Evolutionary conservation across 139 green algal species (phyloP), one percentile per base, ranked within the genome.

Genomic region (Haematococcus lacustris): DNA sequence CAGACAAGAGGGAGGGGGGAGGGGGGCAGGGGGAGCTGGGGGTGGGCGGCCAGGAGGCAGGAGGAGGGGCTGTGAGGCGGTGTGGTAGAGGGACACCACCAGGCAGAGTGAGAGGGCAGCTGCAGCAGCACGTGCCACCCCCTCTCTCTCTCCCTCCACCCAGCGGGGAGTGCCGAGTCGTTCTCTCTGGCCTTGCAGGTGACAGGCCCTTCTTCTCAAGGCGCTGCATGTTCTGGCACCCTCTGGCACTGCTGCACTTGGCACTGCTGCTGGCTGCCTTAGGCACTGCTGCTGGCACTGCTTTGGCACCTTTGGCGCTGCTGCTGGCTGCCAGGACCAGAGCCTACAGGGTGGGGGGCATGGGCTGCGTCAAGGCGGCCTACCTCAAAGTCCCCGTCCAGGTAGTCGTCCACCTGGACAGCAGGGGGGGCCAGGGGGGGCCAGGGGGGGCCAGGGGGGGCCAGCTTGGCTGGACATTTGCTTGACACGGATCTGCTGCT

Each of bases 401-500:
- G 38, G 63, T 87, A 87, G 0, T 72, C 72, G 40, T 87, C 81
- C 23, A 87, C 69, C 69, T 74, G 51, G 4, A 39, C 57, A 65
- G 17, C 25, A 13, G 5, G 9, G 25, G 57, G 13, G 25, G 57
- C 57, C 9, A 38, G 57, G 13, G 30, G 30, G 57, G 9, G 57
- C 25, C 23, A 30, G 5, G 25, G 25, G 57, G 13, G 25, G 57
- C 57, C 23, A 21, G 23, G 25, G 17, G 28, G 5, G 26, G 23
- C 5, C 57, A 32, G 28, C 25, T 65, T 5, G 30, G 17, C 57
- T 21, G 9, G 13, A 65, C 25, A 32, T 65, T n/a, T n/a, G n/a
- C n/a, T n/a, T n/a, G n/a, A n/a, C n/a, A n/a, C n/a, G n/a, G n/a
- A n/a, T n/a, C n/a, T n/a, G n/a, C n/a, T n/a, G n/a, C n/a, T n/a